Conservation (phyloP, 2,329 filamentous ascomycete genomes). For the Aspergillus bombycis region DNA sequence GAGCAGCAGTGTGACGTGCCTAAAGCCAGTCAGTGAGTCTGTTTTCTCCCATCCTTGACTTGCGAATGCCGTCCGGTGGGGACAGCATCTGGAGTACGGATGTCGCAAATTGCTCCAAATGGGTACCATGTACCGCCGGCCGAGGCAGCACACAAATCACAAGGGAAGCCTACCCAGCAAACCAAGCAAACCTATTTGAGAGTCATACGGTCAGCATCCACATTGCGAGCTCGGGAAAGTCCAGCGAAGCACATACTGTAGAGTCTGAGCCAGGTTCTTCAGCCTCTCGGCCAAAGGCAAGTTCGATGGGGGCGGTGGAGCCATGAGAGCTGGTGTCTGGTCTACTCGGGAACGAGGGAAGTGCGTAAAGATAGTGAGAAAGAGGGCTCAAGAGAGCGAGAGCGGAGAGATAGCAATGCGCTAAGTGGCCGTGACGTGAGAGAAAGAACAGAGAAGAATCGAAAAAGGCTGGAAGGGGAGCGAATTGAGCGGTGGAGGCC, state of each 20-base stretch:
- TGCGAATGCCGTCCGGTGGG: not conserved
- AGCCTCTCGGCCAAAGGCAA: slow-evolving; percentile 75
- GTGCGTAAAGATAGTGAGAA: not conserved
- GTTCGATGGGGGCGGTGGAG: slow-evolving; percentile 72
- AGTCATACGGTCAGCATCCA: slow-evolving; percentile 38
- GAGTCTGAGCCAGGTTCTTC: slow-evolving; percentile 77
- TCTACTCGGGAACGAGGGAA: not conserved
- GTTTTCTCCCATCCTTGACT: not conserved
- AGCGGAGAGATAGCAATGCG: slow-evolving; percentile 6
- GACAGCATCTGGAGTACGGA: not conserved
- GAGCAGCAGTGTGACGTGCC: slow-evolving; percentile 84
- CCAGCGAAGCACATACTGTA: slow-evolving; percentile 75
- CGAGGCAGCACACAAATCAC: slow-evolving; percentile 10
- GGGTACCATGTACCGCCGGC: not conserved
- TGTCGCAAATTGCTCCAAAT: not conserved
- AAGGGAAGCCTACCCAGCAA: slow-evolving; percentile 68
- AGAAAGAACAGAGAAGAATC: slow-evolving; percentile 4
- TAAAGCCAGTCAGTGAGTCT: slow-evolving; percentile 45
- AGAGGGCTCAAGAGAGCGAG: slow-evolving; percentile 1
- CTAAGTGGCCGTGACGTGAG: slow-evolving; percentile 1
- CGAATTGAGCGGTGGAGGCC: slow-evolving; percentile 20
- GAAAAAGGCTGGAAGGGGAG: slow-evolving; percentile 4
- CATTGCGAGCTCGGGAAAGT: slow-evolving; percentile 12
- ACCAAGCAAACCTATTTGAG: slow-evolving; percentile 66
- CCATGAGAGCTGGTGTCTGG: slow-evolving; percentile 53